Base-by-base conservation (phyloP, 768 basidiomycete genomes). In the Suillus ampliporus region DNA sequence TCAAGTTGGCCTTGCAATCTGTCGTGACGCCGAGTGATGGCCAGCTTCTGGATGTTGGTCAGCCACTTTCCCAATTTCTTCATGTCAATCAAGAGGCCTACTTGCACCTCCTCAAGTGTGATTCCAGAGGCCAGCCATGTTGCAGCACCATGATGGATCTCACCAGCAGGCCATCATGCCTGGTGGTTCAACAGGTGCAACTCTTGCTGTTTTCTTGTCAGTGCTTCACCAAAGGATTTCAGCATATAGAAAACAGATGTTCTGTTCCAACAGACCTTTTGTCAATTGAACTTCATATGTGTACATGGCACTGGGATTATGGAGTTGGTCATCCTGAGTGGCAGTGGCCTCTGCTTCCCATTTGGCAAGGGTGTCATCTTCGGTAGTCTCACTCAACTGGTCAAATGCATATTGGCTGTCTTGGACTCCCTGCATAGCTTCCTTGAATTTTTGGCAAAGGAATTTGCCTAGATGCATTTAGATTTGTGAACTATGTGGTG, bases 241-340 rank as follows among this genome's bases (percentile, higher is more conserved):
- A 46, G 21, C 13, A 6, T 46, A 6, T 6, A 1, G 44, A 13
- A 13, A 13, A 23, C 3, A 6, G n/a, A 0, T 4, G 2, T 23
- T 6, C 0, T 4, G 23, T 46, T 23, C 4, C 21, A 6, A 31
- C 10, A 3, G 10, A 62, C 61, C 54, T 62, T 62, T 62, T 10
- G 28, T 37, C 23, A 58, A 28, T 40, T 34, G 21, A 26, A 61
- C 14, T 35, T 62, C 23, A 26, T 23, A 62, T 17, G 57, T 46
- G 5, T 62, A 40, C 61, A 62, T 58, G 41, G 43, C 1, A 1
- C 19, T 28, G 8, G 38, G 17, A 37, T 57, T 23, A 2, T 26
- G n/a, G 8, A 31, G 15, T 9, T 2, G 8, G 34, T 34, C 28
- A 21, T 40, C 28, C 34, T 41, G 17, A 17, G 54, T n/a, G 3